A percentile compares a stretch with the other conserved stretches of the same genome.
phyloP scores from a whole-genome alignment of 768 basidiomycete species.

The Hygrocybe punicea region DNA sequence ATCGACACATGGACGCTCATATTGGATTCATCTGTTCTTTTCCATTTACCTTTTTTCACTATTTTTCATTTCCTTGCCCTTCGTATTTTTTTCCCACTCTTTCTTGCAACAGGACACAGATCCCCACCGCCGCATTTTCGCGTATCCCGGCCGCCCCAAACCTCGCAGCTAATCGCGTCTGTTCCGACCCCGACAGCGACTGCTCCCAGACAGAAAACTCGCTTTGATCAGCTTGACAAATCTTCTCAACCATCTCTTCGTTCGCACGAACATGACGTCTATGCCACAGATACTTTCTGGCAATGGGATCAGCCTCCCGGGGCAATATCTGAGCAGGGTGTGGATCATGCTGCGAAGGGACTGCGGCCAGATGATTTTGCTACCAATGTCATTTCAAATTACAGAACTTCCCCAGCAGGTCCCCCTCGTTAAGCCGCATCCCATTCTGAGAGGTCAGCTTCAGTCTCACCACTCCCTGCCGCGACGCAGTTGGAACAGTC shows the following conservation, averaged over 20 bases:
- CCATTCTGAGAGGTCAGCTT: conserved; percentile 1
- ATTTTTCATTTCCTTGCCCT: conserved; percentile 33
- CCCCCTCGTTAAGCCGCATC: background rate
- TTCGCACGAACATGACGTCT: conserved; percentile 20
- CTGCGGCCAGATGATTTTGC: conserved; percentile 6
- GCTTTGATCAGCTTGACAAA: conserved; percentile 25
- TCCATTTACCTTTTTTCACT: conserved; percentile 32
- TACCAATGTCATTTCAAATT: background rate
- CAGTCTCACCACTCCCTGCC: conserved; percentile 4
- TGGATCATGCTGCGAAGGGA: conserved; percentile 2
- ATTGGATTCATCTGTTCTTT: conserved; percentile 40
- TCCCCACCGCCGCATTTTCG: conserved; percentile 39
- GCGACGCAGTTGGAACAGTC: conserved; percentile 11
- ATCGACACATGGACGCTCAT: conserved; percentile 42
- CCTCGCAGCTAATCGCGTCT: background rate
- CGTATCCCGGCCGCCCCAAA: background rate
- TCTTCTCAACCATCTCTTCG: background rate
- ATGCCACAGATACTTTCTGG: conserved; percentile 15
- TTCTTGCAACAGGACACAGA: conserved; percentile 48
- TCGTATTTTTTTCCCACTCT: too few relatives aligned
- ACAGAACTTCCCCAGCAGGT: background rate
- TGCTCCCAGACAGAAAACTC: conserved; percentile 14
- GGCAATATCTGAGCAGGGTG: conserved; percentile 1
- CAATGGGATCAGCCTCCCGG: conserved; percentile 18
- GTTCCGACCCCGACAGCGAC: conserved; percentile 2